phyloP scores from a whole-genome alignment of 495 filamentous ascomycete species.

The Daldinia vernicosa region DNA sequence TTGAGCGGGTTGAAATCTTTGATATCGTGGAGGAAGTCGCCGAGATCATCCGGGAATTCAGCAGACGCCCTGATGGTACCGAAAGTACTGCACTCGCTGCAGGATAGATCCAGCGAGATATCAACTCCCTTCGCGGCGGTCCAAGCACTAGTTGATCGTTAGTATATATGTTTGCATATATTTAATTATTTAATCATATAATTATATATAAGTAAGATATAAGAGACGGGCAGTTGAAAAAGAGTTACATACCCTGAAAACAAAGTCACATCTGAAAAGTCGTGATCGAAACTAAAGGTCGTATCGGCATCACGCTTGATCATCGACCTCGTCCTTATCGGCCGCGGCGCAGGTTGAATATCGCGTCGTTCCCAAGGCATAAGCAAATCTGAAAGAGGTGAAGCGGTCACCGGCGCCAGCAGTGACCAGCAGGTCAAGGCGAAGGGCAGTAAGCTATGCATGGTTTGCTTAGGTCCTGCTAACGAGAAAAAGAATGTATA shows the following conservation, averaged over 20 bases:
- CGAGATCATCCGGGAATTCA: slow-evolving; percentile 39
- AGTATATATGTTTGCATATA: not conserved
- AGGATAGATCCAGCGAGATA: slow-evolving; percentile 30
- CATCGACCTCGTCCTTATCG: slow-evolving; percentile 10
- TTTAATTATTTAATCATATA: too few relatives aligned
- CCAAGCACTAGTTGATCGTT: slow-evolving; percentile 18
- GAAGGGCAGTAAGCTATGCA: slow-evolving; percentile 23
- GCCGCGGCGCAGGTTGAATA: slow-evolving; percentile 7
- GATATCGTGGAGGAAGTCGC: slow-evolving; percentile 29
- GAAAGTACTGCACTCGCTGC: slow-evolving; percentile 38
- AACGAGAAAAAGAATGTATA: slow-evolving; percentile 12
- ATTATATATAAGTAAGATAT: not conserved
- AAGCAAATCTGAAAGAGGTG: slow-evolving; percentile 19
- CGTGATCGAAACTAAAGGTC: slow-evolving; percentile 36
- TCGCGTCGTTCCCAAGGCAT: not conserved
- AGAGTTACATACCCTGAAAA: slow-evolving; percentile 30
- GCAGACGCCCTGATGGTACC: slow-evolving; percentile 35
- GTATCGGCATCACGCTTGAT: slow-evolving; percentile 37
- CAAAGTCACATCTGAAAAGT: slow-evolving; percentile 26
- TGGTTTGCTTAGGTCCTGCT: slow-evolving; percentile 1
- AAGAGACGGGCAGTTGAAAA: not conserved
- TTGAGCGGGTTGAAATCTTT: slow-evolving; percentile 35
- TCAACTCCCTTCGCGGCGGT: slow-evolving; percentile 3
- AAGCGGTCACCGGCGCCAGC: slow-evolving; percentile 24
- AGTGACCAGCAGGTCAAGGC: slow-evolving; percentile 27